A percentile compares a stretch with the other conserved stretches of the same genome.
Conservation (phyloP, 208 protist genomes). For the Trypanosoma brucei region DNA sequence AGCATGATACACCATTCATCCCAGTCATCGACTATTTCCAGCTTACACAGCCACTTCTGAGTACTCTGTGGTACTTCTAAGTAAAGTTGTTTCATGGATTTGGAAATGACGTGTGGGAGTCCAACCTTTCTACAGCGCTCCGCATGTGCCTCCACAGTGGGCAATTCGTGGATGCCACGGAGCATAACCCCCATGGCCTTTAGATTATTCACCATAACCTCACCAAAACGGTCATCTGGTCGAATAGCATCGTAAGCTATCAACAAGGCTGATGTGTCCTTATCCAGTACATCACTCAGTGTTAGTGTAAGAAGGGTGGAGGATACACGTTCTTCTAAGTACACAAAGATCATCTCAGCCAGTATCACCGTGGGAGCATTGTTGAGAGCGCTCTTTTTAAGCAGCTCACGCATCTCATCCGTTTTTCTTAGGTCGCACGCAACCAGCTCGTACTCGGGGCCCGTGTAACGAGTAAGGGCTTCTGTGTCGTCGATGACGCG, state of each 20-base stretch:
- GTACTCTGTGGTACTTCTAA: constrained; percentile 63
- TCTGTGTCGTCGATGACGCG: constrained; percentile 43
- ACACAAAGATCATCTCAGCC: constrained; percentile 90
- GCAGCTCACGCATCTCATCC: constrained; percentile 29
- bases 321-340: constrained; percentile 67
- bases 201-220: constrained; percentile 86
- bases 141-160: constrained; percentile 62
- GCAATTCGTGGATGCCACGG: constrained; percentile 67
- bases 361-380: constrained; percentile 73
- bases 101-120: constrained; percentile 52
- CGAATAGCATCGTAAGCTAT: constrained; percentile 86
- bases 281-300: constrained; percentile 48
- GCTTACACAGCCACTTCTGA: constrained; percentile 58
- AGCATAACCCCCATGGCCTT: constrained; percentile 53
- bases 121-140: constrained; percentile 64
- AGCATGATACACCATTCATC: constrained; percentile 91
- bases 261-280: constrained; percentile 39
- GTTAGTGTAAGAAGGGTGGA: constrained; percentile 54
- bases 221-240: constrained; percentile 83
- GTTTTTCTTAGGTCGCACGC: constrained; percentile 60
- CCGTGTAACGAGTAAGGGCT: constrained; percentile 29
- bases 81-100: constrained; percentile 79
- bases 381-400: constrained; percentile 41
- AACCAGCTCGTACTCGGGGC: constrained; percentile 52
- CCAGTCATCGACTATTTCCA: constrained; percentile 91